Base-by-base conservation (phyloP, 2,329 filamentous ascomycete genomes). In the Cladosporium austrohemisphaericum region DNA sequence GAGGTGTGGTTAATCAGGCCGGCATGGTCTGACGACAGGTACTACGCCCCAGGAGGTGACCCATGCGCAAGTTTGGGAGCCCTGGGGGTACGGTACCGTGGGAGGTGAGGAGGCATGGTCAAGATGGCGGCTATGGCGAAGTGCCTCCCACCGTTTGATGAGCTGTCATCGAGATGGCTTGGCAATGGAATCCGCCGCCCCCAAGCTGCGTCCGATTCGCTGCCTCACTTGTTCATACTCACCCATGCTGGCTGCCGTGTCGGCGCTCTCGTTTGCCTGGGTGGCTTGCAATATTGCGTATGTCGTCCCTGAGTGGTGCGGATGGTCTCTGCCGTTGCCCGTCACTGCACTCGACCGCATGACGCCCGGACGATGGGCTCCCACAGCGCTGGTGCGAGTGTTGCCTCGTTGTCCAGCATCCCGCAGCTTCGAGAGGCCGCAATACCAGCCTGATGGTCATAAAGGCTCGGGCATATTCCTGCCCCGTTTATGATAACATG, bases 191-290 rank as follows among this genome's bases (percentile, higher is more conserved):
- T n/a, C 29, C n/a, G 22, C 43, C 19, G 4, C 7, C n/a, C 8
- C 13, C 41, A 45, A 45, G 43, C 43, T 23, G 31, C 31, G 16
- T 22, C 40, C 33, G 33, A 47, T 47, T 47, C 33, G 44, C 33
- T 25, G 44, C 44, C 44, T 37, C 33, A 47, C 16, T 28, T 18
- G 22, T 20, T 29, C 33, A 19, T n/a, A n/a, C 37, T 32, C 18
- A 16, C 9, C 26, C 28, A 31, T 19, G 13, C 28, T n/a, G 18
- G n/a, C 10, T 25, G 41, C 29, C 26, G 26, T 18, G 28, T 32
- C n/a, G 25, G 8, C 10, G 20, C 23, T 13, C 32, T 11, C 28
- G 33, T 47, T 38, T 38, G 33, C 44, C 44, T 47, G 18, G 20
- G 16, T 47, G 44, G 44, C 44, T 25, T 38, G 6, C 14, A 38